Percentiles rank a stretch among this genome's conserved stretches.
These are phyloP conservation scores for Aspergillus fumigatiaffinis DNA, from an alignment of 2,329 filamentous ascomycete species.

Conservation along the genomic window DNA sequence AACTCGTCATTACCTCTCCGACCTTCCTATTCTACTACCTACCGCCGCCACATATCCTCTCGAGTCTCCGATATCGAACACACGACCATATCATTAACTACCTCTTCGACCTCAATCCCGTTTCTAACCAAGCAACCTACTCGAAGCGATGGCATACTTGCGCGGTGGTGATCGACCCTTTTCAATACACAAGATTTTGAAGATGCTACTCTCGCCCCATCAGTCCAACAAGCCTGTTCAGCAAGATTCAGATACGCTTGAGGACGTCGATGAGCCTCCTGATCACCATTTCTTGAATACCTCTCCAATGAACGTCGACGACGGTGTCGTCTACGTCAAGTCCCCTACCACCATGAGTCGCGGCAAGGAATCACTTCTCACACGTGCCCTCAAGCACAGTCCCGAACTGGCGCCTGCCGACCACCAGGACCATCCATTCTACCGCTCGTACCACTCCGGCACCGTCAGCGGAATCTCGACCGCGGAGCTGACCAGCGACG, in stretches of 20 bases:
- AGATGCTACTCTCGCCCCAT: constrained; percentile 43
- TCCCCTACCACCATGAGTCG: constrained; percentile 46
- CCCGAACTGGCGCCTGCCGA: constrained; percentile 49
- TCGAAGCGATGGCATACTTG: constrained; percentile 29
- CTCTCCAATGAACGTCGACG: constrained; percentile 27
- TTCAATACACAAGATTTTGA: constrained; percentile 39
- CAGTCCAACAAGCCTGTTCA: constrained; percentile 33
- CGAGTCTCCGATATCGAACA: constrained; percentile 8
- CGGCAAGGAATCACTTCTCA: constrained; percentile 77
- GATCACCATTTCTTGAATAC: constrained; percentile 47
- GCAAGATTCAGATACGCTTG: constrained; percentile 61
- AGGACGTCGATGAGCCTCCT: constrained; percentile 85
- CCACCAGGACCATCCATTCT: constrained; percentile 52
- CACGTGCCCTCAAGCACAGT: constrained; percentile 70
- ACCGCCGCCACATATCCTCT: constrained; percentile 5
- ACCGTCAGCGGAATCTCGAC: constrained; percentile 78
- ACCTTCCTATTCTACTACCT: background rate
- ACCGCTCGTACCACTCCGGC: constrained; percentile 59
- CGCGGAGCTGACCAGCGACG: constrained; percentile 91
- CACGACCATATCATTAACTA: constrained; percentile 7
- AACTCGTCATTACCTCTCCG: constrained; percentile 10
- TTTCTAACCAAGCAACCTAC: constrained; percentile 1
- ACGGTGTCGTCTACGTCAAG: constrained; percentile 44
- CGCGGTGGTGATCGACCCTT: constrained; percentile 30
- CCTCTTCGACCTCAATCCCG: constrained; percentile 6